Evolutionary conservation across 73 alveolate genomes (phyloP), one percentile per base, ranked within the genome.

Genomic region (Blepharisma japonicum): DNA sequence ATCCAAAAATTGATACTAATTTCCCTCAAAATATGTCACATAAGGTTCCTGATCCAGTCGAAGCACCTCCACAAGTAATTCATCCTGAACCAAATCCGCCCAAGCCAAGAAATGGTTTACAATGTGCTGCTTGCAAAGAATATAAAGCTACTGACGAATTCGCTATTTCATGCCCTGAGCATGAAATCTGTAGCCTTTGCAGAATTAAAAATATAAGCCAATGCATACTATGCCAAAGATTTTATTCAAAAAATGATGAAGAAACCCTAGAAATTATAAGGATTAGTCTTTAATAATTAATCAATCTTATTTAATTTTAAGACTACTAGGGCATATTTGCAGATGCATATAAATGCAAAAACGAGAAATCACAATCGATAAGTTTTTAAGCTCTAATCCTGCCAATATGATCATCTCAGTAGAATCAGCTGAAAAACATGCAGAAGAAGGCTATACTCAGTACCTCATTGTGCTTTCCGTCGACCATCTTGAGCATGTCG

Each of bases 161-260:
- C 42, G 0, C 42, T 32, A 32, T 32, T 32, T 1, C 42, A 32
- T 32, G 42, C 42, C 42, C 42, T 3, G 3, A 32, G 5, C 42
- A 32, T 32, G 5, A 32, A 32, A 3, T 32, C 42, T 32, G 42
- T 67, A 56, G 72, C 14, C 61, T 71, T 42, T 79, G 80, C 50
- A 78, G 71, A 6, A 78, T 84, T 6, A 77, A 84, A 46, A 47
- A 71, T 21, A 68, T 83, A 45, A 84, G 72, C 56, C 79, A 78
- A 56, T 82, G 79, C 79, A 84, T 81, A 45, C 71, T 79, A 79
- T 86, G 91, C 6, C 80, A 27, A 39, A 66, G 77, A 55, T 84
- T 77, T 55, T 82, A 82, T 82, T 71, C 68, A 27, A 71, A 81
- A 74, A 77, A 77, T 82, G 54, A 77, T 6, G 70, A 74, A 77